Evolutionary conservation across 139 green algal genomes (phyloP), one percentile per base, ranked within the genome.

Genomic region (Closterium sp.): DNA sequence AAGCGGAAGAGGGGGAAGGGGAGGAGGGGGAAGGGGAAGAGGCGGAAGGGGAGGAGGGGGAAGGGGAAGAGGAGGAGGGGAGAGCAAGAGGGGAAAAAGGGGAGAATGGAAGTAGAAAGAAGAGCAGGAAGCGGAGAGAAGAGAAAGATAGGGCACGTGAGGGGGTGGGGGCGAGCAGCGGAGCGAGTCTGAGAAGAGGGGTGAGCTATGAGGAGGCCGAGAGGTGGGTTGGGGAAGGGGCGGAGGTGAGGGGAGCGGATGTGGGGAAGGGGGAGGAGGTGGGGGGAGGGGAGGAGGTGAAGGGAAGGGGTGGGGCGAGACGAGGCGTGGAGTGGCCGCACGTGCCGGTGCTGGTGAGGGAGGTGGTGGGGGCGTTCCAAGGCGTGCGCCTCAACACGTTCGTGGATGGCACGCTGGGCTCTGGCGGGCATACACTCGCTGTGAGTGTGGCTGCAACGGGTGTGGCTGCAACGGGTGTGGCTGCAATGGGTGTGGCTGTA

Each of bases 321-420:
- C 5, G 6, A 33, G 30, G n/a, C 8, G n/a, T 8, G 9, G 30
- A 32, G n/a, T 85, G n/a, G 30, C 87, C 81, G 36, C 95, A 96
- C 87, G 84, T 95, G 23, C 92, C 96, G 23, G 97, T 98, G 83
- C 91, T 98, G 43, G 88, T 97, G 5, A 36, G 94, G 3, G 94
- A 97, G 84, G 93, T 98, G 19, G 86, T 98, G 84, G 85, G 89
- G 1, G 64, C 69, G 32, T 97, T 98, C 33, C 36, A 92, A 33
- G 91, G 90, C 33, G 31, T 90, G 21, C 64, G 93, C 3, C 16
- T 96, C 33, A 84, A 88, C 66, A 88, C 94, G 28, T 98, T 97
- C 88, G 92, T 99, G 9, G 97, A 99, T 90, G 96, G 97, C 88
- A 99, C 97, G 0, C 92, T 99, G 19, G 97, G 97, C 2, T 96